These are phyloP conservation scores for Eustoma russellianum DNA, from an alignment of 257 asterid species.

Conservation along the genomic window DNA sequence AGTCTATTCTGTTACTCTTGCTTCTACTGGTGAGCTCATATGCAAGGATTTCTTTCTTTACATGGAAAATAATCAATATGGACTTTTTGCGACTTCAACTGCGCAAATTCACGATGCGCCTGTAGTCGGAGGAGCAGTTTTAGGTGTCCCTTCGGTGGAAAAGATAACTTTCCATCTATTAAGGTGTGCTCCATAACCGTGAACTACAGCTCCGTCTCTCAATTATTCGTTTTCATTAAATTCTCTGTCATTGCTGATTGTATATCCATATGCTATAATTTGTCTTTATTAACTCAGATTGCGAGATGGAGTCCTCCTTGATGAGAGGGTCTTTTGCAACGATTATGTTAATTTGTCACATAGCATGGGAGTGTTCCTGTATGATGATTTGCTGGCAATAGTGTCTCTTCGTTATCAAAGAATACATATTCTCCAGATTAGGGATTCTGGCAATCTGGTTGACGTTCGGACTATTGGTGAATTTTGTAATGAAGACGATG, in stretches of 20 bases:
- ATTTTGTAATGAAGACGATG: constrained; percentile 93
- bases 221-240: not conserved
- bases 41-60: constrained; percentile 96
- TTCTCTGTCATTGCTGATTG: constrained; percentile 9
- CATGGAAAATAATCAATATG: constrained; percentile 56
- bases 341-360: constrained; percentile 90
- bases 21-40: constrained; percentile 78
- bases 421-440: constrained; percentile 89
- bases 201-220: too few relatives aligned
- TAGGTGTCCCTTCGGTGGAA: constrained; percentile 82
- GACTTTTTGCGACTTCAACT: constrained; percentile 91
- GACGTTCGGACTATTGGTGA: constrained; percentile 80
- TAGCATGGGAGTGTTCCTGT: constrained; percentile 81
- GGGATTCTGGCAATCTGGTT: constrained; percentile 89
- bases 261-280: not conserved
- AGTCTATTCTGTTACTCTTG: constrained; percentile 59
- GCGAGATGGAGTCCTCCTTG: constrained; percentile 86
- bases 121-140: constrained; percentile 80
- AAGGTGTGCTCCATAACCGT: constrained; percentile 41
- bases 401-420: constrained; percentile 91
- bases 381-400: constrained; percentile 88
- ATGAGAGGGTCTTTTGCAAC: constrained; percentile 72
- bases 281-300: constrained; percentile 37
- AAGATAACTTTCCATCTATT: constrained; percentile 88
- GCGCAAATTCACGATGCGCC: constrained; percentile 83